Evolutionary conservation across 2,329 filamentous ascomycete genomes (phyloP).

Genomic region (Ceratocystis destructans): DNA sequence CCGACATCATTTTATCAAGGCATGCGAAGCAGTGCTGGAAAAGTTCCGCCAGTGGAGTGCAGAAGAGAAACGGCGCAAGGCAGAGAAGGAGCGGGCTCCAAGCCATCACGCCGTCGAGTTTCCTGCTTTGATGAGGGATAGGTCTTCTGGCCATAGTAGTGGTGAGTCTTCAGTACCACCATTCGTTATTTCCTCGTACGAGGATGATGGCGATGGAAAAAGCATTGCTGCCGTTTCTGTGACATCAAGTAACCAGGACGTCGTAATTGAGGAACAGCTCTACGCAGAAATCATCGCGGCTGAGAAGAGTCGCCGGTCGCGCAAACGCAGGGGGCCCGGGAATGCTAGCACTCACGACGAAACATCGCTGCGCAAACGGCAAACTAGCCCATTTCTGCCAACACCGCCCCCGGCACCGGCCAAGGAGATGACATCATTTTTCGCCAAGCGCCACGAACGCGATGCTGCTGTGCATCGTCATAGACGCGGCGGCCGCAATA

Average conservation of each 20-base stretch:
- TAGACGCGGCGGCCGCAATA: conserved; percentile 53
- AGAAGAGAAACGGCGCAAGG: conserved; percentile 72
- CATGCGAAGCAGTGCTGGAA: conserved; percentile 66
- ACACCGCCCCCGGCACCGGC: conserved; percentile 27
- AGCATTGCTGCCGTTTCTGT: conserved; percentile 18
- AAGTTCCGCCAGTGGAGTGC: conserved; percentile 83
- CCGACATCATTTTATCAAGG: conserved; percentile 67
- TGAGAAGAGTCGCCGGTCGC: conserved; percentile 20
- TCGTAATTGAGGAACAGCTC: conserved; percentile 58
- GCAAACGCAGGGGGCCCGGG: conserved; percentile 20
- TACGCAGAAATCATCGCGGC: conserved; percentile 49
- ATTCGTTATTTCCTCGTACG: background rate
- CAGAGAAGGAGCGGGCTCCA: conserved; percentile 52
- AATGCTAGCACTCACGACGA: conserved; percentile 19
- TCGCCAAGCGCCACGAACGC: conserved; percentile 62
- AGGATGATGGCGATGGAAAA: conserved; percentile 22
- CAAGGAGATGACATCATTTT: conserved; percentile 75
- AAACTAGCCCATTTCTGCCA: conserved; percentile 19
- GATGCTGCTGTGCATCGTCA: conserved; percentile 63
- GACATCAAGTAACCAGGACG: conserved; percentile 46
- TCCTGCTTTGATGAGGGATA: conserved; percentile 20
- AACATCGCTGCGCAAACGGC: conserved; percentile 21
- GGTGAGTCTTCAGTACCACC: conserved; percentile 22
- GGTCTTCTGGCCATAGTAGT: conserved; percentile 18
- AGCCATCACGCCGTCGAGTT: conserved; percentile 24